Evolutionary conservation across 495 filamentous ascomycete species (phyloP).

Genomic region (Bryoglossum gracile): DNA sequence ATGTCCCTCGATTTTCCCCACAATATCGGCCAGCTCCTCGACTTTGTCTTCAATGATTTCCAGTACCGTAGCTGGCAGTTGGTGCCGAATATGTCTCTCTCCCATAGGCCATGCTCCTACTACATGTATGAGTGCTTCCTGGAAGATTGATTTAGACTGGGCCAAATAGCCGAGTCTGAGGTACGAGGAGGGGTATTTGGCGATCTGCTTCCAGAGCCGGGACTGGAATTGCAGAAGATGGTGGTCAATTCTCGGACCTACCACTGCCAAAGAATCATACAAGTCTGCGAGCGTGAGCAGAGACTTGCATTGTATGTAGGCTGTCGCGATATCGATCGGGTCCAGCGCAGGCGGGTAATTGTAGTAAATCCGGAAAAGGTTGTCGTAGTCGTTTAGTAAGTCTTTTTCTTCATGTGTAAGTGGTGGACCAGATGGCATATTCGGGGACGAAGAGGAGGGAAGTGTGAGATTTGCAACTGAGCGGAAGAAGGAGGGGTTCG

Average conservation of each 20-base stretch:
- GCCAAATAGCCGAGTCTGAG: slow-evolving; percentile 83
- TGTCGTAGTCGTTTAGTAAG: slow-evolving; percentile 82
- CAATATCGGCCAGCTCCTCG: slow-evolving; percentile 55
- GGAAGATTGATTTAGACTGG: slow-evolving; percentile 77
- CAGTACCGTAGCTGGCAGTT: slow-evolving; percentile 63
- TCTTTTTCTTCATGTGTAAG: slow-evolving; percentile 46
- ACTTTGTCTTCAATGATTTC: slow-evolving; percentile 90
- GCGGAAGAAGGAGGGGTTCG: slow-evolving; percentile 69
- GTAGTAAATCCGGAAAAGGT: slow-evolving; percentile 88
- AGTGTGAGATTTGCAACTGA: slow-evolving; percentile 74
- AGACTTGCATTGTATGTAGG: slow-evolving; percentile 86
- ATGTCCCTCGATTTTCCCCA: slow-evolving; percentile 52
- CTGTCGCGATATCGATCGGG: slow-evolving; percentile 76
- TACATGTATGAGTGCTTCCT: slow-evolving; percentile 83
- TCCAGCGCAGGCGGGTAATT: slow-evolving; percentile 78
- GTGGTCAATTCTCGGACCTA: slow-evolving; percentile 86
- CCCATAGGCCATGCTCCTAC: slow-evolving; percentile 86
- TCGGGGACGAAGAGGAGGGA: slow-evolving; percentile 25
- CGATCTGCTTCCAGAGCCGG: slow-evolving; percentile 85
- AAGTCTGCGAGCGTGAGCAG: slow-evolving; percentile 79
- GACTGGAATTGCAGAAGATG: slow-evolving; percentile 86
- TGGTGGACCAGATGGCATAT: slow-evolving; percentile 25
- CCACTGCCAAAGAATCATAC: slow-evolving; percentile 82
- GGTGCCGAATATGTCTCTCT: slow-evolving; percentile 64
- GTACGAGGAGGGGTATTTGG: slow-evolving; percentile 87